A percentile compares a stretch with the other conserved stretches of the same genome.
phyloP scores from a whole-genome alignment of 139 green algal genomes.

The Tetratostichococcus sp. region DNA sequence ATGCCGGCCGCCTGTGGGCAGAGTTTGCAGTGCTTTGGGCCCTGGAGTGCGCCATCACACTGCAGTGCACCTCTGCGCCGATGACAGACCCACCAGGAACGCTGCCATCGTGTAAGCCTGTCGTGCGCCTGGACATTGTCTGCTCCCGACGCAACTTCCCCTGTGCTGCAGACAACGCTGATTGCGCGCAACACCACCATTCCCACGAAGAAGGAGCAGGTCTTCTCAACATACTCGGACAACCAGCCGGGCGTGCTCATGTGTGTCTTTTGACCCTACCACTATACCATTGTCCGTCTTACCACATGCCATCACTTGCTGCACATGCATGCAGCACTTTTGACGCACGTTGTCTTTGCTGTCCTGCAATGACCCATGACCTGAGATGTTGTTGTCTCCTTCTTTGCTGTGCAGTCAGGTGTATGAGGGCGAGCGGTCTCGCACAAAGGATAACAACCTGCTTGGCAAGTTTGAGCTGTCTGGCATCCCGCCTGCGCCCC shows the following conservation, averaged over 20 bases:
- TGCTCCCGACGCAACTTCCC: too few relatives aligned
- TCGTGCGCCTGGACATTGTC: too few relatives aligned
- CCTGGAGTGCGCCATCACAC: too few relatives aligned
- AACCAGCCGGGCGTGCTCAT: slow-evolving; percentile 98
- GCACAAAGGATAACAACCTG: slow-evolving; percentile 95
- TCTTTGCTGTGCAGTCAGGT: slow-evolving; percentile 35
- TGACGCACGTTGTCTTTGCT: too few relatives aligned
- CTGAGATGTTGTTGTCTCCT: background rate
- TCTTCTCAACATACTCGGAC: slow-evolving; percentile 98
- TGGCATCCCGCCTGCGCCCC: slow-evolving; percentile 94
- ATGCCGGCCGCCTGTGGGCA: background rate
- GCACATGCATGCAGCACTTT: too few relatives aligned
- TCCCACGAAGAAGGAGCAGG: slow-evolving; percentile 99
- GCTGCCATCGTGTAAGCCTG: too few relatives aligned
- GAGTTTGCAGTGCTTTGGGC: too few relatives aligned
- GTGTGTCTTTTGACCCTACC: slow-evolving; percentile 14
- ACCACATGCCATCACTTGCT: too few relatives aligned
- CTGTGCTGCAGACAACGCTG: slow-evolving; percentile 74
- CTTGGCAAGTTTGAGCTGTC: slow-evolving; percentile 98
- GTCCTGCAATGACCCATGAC: too few relatives aligned
- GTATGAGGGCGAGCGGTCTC: slow-evolving; percentile 88
- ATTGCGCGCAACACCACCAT: slow-evolving; percentile 98
- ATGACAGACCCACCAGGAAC: too few relatives aligned
- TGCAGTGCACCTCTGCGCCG: too few relatives aligned
- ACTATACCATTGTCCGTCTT: too few relatives aligned